Evolutionary conservation across 345 rosid species (phyloP).

Genomic region (Gossypium ekmanianum): DNA sequence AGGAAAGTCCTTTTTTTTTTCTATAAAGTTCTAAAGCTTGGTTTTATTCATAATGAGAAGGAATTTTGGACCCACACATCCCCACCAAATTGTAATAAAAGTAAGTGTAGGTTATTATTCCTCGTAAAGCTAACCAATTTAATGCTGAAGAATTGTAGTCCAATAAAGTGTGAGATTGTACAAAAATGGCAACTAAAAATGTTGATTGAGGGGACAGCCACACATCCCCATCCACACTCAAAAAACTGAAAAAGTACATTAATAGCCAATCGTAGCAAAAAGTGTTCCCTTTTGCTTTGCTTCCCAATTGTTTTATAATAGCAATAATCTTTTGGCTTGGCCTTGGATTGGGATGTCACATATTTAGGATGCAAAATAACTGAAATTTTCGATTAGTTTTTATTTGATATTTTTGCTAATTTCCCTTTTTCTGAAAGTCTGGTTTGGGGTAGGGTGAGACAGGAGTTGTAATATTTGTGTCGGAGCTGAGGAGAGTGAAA

Average conservation of each 20-base stretch:
- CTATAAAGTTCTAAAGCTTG: neutral
- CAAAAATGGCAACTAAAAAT: neutral
- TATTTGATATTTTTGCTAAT: too few relatives aligned
- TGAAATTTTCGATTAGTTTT: too few relatives aligned
- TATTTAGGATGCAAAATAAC: too few relatives aligned
- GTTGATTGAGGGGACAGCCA: neutral
- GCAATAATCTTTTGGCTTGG: neutral
- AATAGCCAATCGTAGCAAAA: neutral
- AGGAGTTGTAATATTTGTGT: too few relatives aligned
- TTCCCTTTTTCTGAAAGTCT: too few relatives aligned
- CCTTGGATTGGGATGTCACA: too few relatives aligned
- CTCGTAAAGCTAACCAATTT: neutral
- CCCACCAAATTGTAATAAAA: neutral
- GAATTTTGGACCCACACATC: neutral
- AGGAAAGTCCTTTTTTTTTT: neutral
- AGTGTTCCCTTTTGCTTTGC: neutral
- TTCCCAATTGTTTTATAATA: neutral
- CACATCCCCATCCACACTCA: neutral
- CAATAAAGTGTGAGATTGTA: neutral
- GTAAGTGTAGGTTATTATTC: neutral
- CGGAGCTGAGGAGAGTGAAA: too few relatives aligned
- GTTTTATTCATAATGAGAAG: too few relatives aligned
- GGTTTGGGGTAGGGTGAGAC: too few relatives aligned
- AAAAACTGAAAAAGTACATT: neutral
- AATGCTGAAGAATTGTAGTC: neutral